These are phyloP conservation scores for Alternaria hordeiaustralica DNA, from an alignment of 2,329 filamentous ascomycete genomes.

Conservation along the genomic window DNA sequence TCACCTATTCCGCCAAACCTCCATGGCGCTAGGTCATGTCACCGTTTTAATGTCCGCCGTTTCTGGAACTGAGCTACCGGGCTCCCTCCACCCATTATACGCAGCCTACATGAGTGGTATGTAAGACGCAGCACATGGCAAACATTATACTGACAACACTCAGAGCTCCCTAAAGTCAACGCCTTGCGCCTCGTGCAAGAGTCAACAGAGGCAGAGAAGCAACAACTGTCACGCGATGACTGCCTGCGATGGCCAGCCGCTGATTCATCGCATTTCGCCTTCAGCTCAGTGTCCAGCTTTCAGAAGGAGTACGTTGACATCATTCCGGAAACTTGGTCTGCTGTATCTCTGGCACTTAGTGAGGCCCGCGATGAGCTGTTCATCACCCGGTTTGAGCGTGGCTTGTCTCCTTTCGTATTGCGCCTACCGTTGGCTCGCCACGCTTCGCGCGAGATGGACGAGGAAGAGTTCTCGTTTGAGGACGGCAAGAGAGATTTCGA, in stretches of 20 bases:
- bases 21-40: conserved; percentile 43
- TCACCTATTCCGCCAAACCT: conserved; percentile 61
- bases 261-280: conserved; percentile 38
- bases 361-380: conserved; percentile 84
- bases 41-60: conserved; percentile 51
- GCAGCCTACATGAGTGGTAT: conserved; percentile 49
- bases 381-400: conserved; percentile 81
- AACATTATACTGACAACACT: conserved; percentile 5
- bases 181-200: conserved; percentile 71
- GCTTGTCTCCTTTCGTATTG: conserved; percentile 81
- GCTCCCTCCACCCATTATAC: conserved; percentile 48
- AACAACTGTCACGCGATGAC: conserved; percentile 45
- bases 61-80: conserved; percentile 32
- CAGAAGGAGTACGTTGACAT: conserved; percentile 84
- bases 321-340: conserved; percentile 81
- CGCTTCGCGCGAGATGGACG: conserved; percentile 78
- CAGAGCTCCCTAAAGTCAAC: conserved; percentile 74
- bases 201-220: conserved; percentile 58
- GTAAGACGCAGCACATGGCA: background rate
- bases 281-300: conserved; percentile 61
- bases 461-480: conserved; percentile 82
- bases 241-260: conserved; percentile 50
- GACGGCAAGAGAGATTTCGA: conserved; percentile 79
- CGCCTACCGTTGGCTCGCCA: conserved; percentile 85
- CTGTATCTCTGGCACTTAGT: conserved; percentile 83